Conservation (phyloP, 352 stramenopile species). For the Phytophthora tubulina region DNA sequence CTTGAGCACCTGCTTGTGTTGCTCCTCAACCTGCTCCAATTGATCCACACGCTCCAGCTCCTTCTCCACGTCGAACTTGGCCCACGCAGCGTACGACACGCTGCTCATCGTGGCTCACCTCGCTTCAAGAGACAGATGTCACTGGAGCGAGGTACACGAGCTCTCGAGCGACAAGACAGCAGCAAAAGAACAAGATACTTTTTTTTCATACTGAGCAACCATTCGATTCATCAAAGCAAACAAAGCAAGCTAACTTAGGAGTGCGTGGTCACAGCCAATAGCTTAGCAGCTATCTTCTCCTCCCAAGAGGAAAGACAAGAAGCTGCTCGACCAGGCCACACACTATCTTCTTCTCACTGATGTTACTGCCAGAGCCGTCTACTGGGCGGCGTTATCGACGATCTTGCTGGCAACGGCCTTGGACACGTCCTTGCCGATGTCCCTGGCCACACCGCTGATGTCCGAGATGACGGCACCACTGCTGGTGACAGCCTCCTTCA, state of each 20-base stretch:
- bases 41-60: conserved; percentile 68
- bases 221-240: conserved; percentile 53
- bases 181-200: conserved; percentile 16
- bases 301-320: not conserved
- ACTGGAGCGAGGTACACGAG: not conserved
- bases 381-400: conserved; percentile 59
- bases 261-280: conserved; percentile 9
- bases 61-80: conserved; percentile 73
- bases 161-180: too few relatives aligned
- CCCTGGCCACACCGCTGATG: conserved; percentile 78
- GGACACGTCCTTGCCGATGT: conserved; percentile 79
- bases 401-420: conserved; percentile 83
- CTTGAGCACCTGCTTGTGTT: conserved; percentile 45
- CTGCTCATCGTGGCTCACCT: conserved; percentile 37
- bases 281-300: not conserved
- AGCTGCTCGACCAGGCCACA: conserved; percentile 6
- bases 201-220: conserved; percentile 22
- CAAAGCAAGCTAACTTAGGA: conserved; percentile 58
- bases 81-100: conserved; percentile 68
- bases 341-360: conserved; percentile 10
- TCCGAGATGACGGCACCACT: conserved; percentile 82
- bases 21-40: conserved; percentile 40
- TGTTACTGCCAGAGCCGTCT: conserved; percentile 16
- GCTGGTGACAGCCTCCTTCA: conserved; percentile 85
- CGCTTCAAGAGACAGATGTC: conserved; percentile 7